These are phyloP conservation scores for Voacanga thouarsii DNA, from an alignment of 257 asterid species.

Conservation along the genomic window DNA sequence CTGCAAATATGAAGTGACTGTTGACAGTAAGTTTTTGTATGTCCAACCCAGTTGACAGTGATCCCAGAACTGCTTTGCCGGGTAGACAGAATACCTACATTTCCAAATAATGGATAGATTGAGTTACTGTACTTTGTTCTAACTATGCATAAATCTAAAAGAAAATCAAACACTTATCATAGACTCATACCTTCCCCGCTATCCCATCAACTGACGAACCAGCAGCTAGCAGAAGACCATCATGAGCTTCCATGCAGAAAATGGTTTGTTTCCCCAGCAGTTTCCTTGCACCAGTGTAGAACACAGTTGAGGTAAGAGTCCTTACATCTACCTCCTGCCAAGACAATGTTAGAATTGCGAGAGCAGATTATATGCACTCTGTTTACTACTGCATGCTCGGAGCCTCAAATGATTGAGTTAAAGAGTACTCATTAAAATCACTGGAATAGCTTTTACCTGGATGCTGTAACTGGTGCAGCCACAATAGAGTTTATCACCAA, in stretches of 20 bases:
- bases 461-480: constrained; percentile 67
- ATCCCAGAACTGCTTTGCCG: constrained; percentile 60
- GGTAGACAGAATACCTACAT: constrained; percentile 66
- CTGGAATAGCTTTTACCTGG: constrained; percentile 38
- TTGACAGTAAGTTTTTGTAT: constrained; percentile 44
- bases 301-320: constrained; percentile 46
- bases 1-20: constrained; percentile 60
- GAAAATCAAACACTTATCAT: too few species aligned
- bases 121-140: not conserved
- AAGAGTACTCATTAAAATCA: not conserved
- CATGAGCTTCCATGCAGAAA: constrained; percentile 42
- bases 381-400: not conserved
- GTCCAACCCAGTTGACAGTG: constrained; percentile 48
- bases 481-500: constrained; percentile 64
- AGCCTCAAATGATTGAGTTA: not conserved
- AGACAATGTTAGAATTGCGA: not conserved
- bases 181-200: constrained; percentile 72
- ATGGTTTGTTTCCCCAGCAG: constrained; percentile 69
- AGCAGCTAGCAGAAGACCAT: constrained; percentile 44
- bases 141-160: not conserved
- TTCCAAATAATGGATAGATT: not conserved
- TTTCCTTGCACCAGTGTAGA: constrained; percentile 66
- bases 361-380: not conserved
- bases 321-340: constrained; percentile 71
- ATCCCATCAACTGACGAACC: constrained; percentile 70